Evolutionary conservation across 352 stramenopile species (phyloP).

Genomic region (Lagenidium giganteum): DNA sequence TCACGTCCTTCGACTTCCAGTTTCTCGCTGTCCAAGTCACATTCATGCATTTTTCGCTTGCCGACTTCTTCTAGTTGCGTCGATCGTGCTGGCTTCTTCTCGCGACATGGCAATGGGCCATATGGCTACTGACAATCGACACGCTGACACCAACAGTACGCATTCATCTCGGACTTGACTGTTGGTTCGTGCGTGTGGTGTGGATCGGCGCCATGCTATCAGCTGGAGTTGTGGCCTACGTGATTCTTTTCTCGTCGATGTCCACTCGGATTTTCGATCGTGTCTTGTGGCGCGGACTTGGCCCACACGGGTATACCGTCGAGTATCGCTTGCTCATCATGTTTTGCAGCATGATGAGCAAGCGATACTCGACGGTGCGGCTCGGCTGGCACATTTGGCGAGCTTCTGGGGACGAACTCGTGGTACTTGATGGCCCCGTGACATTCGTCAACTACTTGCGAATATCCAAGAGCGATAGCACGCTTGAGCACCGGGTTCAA

Average conservation of each 20-base stretch:
- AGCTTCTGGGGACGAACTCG: not conserved
- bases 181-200: conserved; percentile 7
- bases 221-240: conserved; percentile 8
- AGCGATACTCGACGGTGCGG: conserved; percentile 5
- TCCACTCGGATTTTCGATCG: conserved; percentile 6
- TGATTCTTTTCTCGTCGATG: conserved; percentile 9
- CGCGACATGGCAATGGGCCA: conserved; percentile 12
- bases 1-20: conserved; percentile 16
- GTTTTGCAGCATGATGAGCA: conserved; percentile 13
- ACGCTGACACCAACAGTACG: conserved; percentile 8
- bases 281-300: conserved; percentile 5
- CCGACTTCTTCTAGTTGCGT: conserved; percentile 15
- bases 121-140: conserved; percentile 17
- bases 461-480: too few species aligned
- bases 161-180: not conserved
- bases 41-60: conserved; percentile 9
- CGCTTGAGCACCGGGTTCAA: too few species aligned
- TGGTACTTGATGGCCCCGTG: conserved; percentile 14
- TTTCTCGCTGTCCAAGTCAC: conserved; percentile 15
- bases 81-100: conserved; percentile 4
- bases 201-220: conserved; percentile 3
- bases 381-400: conserved; percentile 6
- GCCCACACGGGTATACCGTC: not conserved
- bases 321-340: conserved; percentile 10
- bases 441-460: conserved; percentile 14